These are phyloP conservation scores for Rhodomyrtus tomentosa DNA, from an alignment of 345 rosid genomes.

Conservation along the genomic window DNA sequence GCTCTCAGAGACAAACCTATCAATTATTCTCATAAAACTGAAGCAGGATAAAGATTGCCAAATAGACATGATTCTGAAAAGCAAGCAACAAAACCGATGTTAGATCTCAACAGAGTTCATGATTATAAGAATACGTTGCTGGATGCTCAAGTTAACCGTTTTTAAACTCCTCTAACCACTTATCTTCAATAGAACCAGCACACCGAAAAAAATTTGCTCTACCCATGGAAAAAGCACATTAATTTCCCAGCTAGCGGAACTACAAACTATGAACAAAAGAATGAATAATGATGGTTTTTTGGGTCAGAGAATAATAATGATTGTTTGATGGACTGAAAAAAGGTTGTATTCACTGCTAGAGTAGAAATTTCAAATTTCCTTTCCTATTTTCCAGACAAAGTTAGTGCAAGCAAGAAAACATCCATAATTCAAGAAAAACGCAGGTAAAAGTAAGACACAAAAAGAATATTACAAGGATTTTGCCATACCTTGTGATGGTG, in stretches of 20 bases:
- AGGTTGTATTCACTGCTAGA: background rate
- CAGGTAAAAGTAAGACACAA: background rate
- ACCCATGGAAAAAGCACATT: background rate
- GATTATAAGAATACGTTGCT: background rate
- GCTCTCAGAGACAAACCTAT: no score
- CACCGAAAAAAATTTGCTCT: background rate
- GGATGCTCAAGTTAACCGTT: background rate
- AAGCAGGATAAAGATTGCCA: background rate
- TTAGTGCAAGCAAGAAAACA: background rate
- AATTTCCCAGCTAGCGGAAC: background rate
- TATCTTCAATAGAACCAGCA: background rate
- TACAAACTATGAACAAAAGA: background rate
- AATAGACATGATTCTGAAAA: background rate
- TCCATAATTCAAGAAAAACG: background rate
- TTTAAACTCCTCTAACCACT: no score
- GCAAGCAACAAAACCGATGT: background rate
- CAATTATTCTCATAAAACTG: background rate
- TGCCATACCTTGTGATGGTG: constrained; percentile 69
- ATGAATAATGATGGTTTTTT: background rate
- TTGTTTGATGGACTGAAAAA: background rate
- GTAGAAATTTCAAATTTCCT: background rate
- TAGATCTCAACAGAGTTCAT: background rate
- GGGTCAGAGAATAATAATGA: background rate
- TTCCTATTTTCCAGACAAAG: background rate
- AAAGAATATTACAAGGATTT: background rate